phyloP scores from a whole-genome alignment of 1,139 yeast genomes.

The Candida dubliniensis region DNA sequence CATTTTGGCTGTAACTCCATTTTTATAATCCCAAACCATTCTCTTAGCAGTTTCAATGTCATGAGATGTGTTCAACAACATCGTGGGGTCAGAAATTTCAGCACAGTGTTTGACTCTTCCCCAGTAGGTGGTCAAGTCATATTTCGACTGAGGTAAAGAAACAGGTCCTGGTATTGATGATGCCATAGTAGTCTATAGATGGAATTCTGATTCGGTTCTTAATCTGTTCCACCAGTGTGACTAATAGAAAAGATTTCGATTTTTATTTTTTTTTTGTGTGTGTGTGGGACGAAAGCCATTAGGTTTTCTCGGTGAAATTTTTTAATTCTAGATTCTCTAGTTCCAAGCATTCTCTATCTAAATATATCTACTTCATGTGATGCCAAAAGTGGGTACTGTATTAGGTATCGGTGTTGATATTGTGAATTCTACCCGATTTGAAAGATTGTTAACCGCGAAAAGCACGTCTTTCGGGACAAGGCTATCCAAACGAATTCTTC shows the following conservation, averaged over 20 bases:
- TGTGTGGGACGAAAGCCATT: neutral
- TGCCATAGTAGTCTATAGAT: constrained; percentile 49
- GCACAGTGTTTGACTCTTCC: constrained; percentile 95
- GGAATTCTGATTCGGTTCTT: neutral
- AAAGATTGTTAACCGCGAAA: constrained; percentile 33
- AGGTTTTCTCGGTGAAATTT: neutral
- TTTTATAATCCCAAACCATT: constrained; percentile 67
- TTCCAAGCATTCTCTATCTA: neutral
- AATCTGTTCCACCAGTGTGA: no score
- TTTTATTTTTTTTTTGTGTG: no score
- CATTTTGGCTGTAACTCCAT: constrained; percentile 62
- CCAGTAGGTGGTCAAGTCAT: constrained; percentile 79
- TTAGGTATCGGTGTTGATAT: constrained; percentile 67
- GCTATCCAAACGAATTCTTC: constrained; percentile 51
- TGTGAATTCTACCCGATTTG: constrained; percentile 51
- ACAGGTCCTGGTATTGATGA: constrained; percentile 83
- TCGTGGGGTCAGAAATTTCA: constrained; percentile 87
- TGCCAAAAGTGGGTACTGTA: constrained; percentile 13
- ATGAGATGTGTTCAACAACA: constrained; percentile 68
- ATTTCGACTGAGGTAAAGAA: constrained; percentile 73
- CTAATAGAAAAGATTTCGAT: no score
- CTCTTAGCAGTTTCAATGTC: constrained; percentile 67
- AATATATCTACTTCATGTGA: neutral
- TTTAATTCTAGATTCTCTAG: neutral
- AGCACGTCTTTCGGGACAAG: constrained; percentile 32